phyloP scores from a whole-genome alignment of 164 flowering plant species.

The Umbilicus rupestris region DNA sequence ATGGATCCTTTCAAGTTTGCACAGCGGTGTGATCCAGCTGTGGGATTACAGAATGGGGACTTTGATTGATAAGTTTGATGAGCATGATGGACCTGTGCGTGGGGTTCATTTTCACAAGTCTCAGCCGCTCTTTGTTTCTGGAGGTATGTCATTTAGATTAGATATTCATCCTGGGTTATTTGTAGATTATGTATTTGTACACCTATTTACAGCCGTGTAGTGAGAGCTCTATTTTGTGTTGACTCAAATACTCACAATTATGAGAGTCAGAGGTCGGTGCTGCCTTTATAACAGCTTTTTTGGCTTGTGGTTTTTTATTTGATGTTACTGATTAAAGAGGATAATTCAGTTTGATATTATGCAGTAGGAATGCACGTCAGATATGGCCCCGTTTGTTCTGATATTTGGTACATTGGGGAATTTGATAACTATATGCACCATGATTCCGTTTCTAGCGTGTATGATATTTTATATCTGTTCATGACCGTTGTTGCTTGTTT shows the following conservation, averaged over 20 bases:
- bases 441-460: too few species aligned
- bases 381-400: too few species aligned
- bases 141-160: constrained; percentile 13
- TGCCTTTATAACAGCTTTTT: too few species aligned
- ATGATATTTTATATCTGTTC: too few species aligned
- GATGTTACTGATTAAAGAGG: too few species aligned
- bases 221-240: background rate
- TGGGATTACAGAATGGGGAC: constrained; percentile 35
- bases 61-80: constrained; percentile 22
- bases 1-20: constrained; percentile 92
- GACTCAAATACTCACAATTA: background rate
- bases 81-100: constrained; percentile 19
- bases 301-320: too few species aligned
- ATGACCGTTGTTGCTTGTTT: too few species aligned
- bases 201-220: background rate
- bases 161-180: background rate
- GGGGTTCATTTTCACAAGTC: constrained; percentile 23
- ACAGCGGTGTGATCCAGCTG: constrained; percentile 93
- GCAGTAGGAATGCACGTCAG: too few species aligned
- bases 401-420: too few species aligned
- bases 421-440: too few species aligned
- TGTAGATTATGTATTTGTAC: background rate
- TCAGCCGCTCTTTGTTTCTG: constrained; percentile 24
- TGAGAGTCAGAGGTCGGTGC: too few species aligned
- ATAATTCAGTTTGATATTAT: too few species aligned